Percentiles rank a stretch among this genome's conserved stretches.
Conservation (phyloP, 2,329 filamentous ascomycete species). For the Zymoseptoria passerinii region DNA sequence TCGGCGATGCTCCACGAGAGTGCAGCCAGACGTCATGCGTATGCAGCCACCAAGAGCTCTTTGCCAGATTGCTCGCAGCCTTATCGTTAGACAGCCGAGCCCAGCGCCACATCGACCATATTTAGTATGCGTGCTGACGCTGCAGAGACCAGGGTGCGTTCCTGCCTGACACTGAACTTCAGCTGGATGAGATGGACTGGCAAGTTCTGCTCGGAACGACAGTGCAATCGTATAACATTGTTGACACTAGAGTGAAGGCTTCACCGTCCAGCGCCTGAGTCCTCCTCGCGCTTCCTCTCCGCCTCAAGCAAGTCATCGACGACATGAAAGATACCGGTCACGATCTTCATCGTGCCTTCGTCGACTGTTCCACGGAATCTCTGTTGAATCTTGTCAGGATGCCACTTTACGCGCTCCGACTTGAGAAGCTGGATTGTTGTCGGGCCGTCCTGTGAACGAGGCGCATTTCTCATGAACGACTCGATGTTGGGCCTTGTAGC, state of each 20-base stretch:
- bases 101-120: too few species aligned
- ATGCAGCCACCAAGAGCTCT: too few species aligned
- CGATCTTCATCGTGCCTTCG: constrained; percentile 61
- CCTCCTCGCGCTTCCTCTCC: constrained; percentile 14
- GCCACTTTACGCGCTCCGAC: constrained; percentile 83
- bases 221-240: too few species aligned
- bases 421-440: constrained; percentile 53
- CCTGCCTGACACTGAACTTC: too few species aligned
- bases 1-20: too few species aligned
- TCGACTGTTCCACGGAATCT: constrained; percentile 67
- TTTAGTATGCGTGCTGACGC: too few species aligned
- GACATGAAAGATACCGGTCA: constrained; percentile 87
- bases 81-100: too few species aligned
- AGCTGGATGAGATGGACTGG: too few species aligned
- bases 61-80: too few species aligned
- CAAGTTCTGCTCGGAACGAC: too few species aligned
- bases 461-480: constrained; percentile 58
- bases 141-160: too few species aligned
- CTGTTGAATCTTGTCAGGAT: constrained; percentile 96
- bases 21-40: too few species aligned
- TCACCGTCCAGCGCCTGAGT: neutral
- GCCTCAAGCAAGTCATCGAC: constrained; percentile 51
- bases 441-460: constrained; percentile 18
- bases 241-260: neutral
- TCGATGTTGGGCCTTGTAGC: constrained; percentile 54